Base-by-base conservation (phyloP, 208 protist genomes). In the Crithidia mellificae region DNA sequence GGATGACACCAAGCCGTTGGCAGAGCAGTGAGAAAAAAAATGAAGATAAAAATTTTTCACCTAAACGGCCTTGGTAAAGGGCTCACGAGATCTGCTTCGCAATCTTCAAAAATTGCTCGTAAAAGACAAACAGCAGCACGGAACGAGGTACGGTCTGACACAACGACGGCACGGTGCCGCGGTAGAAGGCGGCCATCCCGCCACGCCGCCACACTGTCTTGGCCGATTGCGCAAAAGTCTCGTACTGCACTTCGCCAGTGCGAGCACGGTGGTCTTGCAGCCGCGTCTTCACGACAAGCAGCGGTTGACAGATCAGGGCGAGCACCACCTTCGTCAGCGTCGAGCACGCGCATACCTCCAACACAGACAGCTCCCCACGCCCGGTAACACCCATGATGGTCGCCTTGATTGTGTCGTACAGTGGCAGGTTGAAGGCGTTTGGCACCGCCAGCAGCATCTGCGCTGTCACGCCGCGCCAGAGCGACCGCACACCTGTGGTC, bases 231-330 rank as follows among this genome's bases (percentile, higher is more conserved):
- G 57, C 30, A 38, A 96, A 73, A 11, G 78, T 87, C 14, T 76
- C 38, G 80, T 96, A 96, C 44, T 86, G 77, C 34, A 93, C 52
- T 15, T 84, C 67, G 19, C 88, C 92, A 17, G 65, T 46, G 9
- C 74, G 70, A 6, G 84, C 84, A 15, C 92, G 85, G 30, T 95
- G 84, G 65, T 96, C 92, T 66, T 96, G 92, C 50, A 96, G 65
- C 2, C 85, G 78, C 4, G 86, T 93, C 79, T 95, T 96, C 24
- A 95, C 14, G 6, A 96, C 72, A 6, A 81, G 12, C 17, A 96
- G 59, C 20, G 92, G 92, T 6, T 96, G 87, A 27, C 69, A 62
- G 32, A 88, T 20, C 11, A 93, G 17, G 14, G 80, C 65, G 6
- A 95, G 51, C 22, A 83, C 12, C 14, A 79, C 62, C 58, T 94